Evolutionary conservation across 768 basidiomycete genomes (phyloP), one percentile per base, ranked within the genome.

Genomic region (Peribolospora kevripleyi): DNA sequence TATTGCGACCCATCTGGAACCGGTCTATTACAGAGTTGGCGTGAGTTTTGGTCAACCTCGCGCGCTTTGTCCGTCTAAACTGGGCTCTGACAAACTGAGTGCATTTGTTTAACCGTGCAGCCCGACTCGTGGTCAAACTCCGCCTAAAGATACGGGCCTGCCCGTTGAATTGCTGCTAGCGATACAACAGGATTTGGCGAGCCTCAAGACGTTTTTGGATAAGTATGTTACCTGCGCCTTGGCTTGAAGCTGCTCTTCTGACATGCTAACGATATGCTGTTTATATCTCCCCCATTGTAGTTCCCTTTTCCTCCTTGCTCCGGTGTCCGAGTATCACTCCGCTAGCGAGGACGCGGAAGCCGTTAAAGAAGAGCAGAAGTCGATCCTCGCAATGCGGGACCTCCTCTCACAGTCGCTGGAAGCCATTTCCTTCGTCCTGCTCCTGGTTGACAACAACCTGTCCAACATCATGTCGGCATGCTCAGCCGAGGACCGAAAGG

Each of bases 371-470:
- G 86, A 91, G 65, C 81, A 84, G 64, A 73, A 67, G 51, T 87
- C 86, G 7, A 58, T 65, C 52, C 47, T 56, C 41, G 57, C 56
- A 39, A 57, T 91, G 6, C 73, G 79, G 50, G 69, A 74, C 14
- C 74, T 98, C 48, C 70, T 97, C 49, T 76, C 75, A 7, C 78
- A 90, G 63, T 80, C 85, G 4, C 84, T 95, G 51, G 93, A 98
- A 67, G 93, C 85, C 0, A 76, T 97, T 55, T 85, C 87, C 0
- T 98, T 97, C 67, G 72, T 97, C 52, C 73, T 97, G 38, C 77
- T 97, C 14, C 71, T 97, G 52, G 86, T 78, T 61, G 93, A 98
- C 64, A 91, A 95, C 69, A 77, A 78, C 55, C 72, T 97, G 36
- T 77, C 81, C 13, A 85, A 91, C 58, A 73, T 93, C 39, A 77